A percentile compares a stretch with the other conserved stretches of the same genome.
Evolutionary conservation across 768 basidiomycete genomes (phyloP).

Genomic region (Solioccasus polychromus): DNA sequence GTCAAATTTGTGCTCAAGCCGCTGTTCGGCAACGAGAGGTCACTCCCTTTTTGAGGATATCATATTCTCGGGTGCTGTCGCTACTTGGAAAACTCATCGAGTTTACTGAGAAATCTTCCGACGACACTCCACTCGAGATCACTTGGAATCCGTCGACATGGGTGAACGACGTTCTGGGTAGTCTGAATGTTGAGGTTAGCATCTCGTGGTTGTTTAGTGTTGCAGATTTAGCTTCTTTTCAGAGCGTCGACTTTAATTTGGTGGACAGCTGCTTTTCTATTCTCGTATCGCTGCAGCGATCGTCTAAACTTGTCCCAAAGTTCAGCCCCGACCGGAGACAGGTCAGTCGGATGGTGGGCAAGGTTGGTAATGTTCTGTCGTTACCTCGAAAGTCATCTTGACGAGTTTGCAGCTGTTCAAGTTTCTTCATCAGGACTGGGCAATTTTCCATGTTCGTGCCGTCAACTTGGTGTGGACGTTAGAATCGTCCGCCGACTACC

Average conservation of each 20-base stretch:
- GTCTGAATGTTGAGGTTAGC: constrained; percentile 55
- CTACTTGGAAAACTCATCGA: constrained; percentile 51
- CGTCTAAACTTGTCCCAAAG: constrained; percentile 47
- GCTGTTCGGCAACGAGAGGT: constrained; percentile 34
- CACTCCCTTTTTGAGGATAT: constrained; percentile 41
- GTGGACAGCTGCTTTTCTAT: constrained; percentile 63
- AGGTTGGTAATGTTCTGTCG: constrained; percentile 30
- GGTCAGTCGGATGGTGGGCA: constrained; percentile 57
- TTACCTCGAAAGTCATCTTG: neutral
- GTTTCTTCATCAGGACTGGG: constrained; percentile 65
- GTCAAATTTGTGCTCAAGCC: constrained; percentile 40
- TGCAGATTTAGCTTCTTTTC: constrained; percentile 5
- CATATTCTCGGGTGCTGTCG: constrained; percentile 48
- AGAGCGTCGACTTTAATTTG: constrained; percentile 53
- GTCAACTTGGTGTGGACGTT: constrained; percentile 83
- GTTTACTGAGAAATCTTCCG: constrained; percentile 35
- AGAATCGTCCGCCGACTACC: constrained; percentile 49
- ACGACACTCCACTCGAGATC: constrained; percentile 35
- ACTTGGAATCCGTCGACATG: constrained; percentile 66
- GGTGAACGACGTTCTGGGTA: constrained; percentile 53
- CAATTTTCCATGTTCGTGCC: constrained; percentile 77
- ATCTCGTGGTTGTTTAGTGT: neutral
- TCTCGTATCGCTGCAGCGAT: constrained; percentile 52
- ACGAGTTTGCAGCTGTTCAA: constrained; percentile 53
- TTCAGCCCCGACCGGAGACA: constrained; percentile 53